Evolutionary conservation across 1,284 basidiomycete genomes (phyloP).

Genomic region (Hymenochaete sp.): DNA sequence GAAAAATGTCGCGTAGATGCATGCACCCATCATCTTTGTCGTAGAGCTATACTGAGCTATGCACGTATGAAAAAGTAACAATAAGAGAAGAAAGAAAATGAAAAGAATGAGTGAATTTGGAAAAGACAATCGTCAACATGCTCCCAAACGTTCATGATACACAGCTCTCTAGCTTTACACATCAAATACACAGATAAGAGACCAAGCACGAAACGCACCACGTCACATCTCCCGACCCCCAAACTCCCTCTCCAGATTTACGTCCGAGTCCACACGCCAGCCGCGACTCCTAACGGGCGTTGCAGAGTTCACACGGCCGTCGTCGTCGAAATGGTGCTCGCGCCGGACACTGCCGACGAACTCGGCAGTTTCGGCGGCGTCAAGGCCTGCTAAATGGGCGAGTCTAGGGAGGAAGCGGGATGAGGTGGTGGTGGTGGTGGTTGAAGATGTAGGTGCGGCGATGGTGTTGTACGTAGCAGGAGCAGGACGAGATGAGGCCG

Average conservation of each 20-base stretch:
- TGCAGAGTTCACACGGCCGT: no score
- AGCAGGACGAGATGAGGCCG: not conserved
- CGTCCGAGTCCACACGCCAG: no score
- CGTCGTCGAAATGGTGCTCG: slow-evolving; percentile 12
- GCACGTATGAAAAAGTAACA: not conserved
- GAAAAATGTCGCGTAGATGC: not conserved
- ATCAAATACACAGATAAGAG: no score
- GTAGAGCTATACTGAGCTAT: not conserved
- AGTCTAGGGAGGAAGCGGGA: slow-evolving; percentile 12
- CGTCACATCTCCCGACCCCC: not conserved
- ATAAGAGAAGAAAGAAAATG: not conserved
- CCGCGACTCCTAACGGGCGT: no score
- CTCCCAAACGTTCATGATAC: no score
- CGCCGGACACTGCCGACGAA: slow-evolving; percentile 16
- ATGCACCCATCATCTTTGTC: not conserved
- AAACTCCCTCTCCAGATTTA: not conserved
- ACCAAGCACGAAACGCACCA: not conserved
- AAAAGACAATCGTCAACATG: not conserved
- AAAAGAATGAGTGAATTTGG: not conserved
- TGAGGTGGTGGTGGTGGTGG: slow-evolving; percentile 7
- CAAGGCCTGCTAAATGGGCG: slow-evolving; percentile 14
- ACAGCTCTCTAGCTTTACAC: no score
- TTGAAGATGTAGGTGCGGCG: not conserved
- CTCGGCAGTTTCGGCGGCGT: slow-evolving; percentile 10
- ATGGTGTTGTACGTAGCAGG: not conserved